Percentiles rank a stretch among this genome's conserved stretches.
Evolutionary conservation across 768 basidiomycete genomes (phyloP).

Genomic region (Suillus lakei): DNA sequence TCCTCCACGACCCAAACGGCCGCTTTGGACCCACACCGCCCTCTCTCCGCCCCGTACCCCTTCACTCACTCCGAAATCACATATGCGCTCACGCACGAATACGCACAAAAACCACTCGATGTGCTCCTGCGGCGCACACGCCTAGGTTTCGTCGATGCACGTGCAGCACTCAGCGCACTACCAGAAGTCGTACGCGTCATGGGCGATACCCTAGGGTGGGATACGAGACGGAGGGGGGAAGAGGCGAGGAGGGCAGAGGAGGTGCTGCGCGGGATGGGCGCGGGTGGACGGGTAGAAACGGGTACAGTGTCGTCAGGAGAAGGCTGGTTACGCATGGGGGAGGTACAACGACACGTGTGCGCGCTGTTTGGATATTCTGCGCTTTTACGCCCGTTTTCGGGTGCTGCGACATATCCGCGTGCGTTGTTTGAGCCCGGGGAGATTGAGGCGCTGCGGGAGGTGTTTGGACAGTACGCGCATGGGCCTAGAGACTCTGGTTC

Average conservation of each 20-base stretch:
- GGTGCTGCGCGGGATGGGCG: slow-evolving; percentile 87
- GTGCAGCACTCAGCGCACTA: slow-evolving; percentile 81
- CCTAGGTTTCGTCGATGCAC: slow-evolving; percentile 92
- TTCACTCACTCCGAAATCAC: slow-evolving; percentile 76
- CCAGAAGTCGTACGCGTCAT: slow-evolving; percentile 92
- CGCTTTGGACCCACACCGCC: slow-evolving; percentile 85
- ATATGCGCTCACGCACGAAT: slow-evolving; percentile 89
- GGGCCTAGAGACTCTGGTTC: not conserved
- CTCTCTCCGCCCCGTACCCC: slow-evolving; percentile 71
- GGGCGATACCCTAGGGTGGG: slow-evolving; percentile 86
- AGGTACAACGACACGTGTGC: not conserved
- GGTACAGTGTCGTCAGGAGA: slow-evolving; percentile 20
- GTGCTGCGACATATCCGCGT: slow-evolving; percentile 44
- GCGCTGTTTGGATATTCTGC: not conserved
- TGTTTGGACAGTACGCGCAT: slow-evolving; percentile 35
- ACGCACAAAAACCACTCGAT: slow-evolving; percentile 90
- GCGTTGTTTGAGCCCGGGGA: slow-evolving; percentile 60
- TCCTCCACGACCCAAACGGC: slow-evolving; percentile 75
- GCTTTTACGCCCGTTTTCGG: not conserved
- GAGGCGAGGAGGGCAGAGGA: slow-evolving; percentile 64
- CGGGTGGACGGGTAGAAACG: slow-evolving; percentile 18
- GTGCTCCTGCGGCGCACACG: slow-evolving; percentile 92
- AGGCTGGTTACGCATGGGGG: slow-evolving; percentile 17
- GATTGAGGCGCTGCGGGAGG: slow-evolving; percentile 44
- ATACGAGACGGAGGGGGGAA: slow-evolving; percentile 52